Conservation (phyloP, 1,284 basidiomycete genomes). For the Ceratobasidium sp. region DNA sequence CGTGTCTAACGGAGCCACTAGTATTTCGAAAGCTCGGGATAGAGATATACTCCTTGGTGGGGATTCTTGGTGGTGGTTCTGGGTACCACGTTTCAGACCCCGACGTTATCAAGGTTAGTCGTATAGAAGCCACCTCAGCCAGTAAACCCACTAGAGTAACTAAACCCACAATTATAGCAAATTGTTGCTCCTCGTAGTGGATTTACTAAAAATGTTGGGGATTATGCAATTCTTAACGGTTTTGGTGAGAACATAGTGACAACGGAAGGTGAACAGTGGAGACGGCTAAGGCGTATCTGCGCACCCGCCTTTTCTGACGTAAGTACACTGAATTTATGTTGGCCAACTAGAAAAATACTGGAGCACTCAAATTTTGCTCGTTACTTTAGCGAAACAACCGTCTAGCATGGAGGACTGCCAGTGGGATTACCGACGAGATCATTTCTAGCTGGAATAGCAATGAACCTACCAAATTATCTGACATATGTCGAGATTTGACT, state of each 20-base stretch:
- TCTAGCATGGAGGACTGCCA: conserved; percentile 6
- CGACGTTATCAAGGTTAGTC: conserved; percentile 14
- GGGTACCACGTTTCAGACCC: conserved; percentile 3
- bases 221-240: conserved; percentile 27
- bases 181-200: neutral
- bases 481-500: conserved; percentile 8
- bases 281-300: conserved; percentile 36
- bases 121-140: neutral
- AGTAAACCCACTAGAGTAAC: neutral
- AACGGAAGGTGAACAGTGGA: conserved; percentile 44
- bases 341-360: no score
- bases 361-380: neutral
- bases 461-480: neutral
- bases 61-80: neutral
- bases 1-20: neutral
- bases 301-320: conserved; percentile 46
- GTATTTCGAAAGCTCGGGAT: conserved; percentile 6
- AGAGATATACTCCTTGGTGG: conserved; percentile 1
- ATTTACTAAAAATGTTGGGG: neutral
- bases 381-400: conserved; percentile 18
- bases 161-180: neutral
- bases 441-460: neutral
- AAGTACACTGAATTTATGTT: neutral
- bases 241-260: conserved; percentile 45
- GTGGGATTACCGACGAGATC: conserved; percentile 9